These are phyloP conservation scores for Populus alba DNA, from an alignment of 345 rosid genomes.

Conservation along the genomic window DNA sequence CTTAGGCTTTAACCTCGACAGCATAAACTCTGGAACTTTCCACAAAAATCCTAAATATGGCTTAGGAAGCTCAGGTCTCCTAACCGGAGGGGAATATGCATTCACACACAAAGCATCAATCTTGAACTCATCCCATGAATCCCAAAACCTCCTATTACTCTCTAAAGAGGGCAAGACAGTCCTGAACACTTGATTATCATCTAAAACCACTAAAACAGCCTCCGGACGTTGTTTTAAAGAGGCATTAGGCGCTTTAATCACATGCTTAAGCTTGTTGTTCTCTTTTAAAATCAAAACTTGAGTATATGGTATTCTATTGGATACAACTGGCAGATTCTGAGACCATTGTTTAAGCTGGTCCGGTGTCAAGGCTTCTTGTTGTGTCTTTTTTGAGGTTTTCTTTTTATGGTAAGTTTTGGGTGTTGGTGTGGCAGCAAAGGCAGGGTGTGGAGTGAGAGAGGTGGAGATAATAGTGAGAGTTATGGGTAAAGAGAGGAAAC, in stretches of 20 bases:
- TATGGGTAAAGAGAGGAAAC: conserved; percentile 54
- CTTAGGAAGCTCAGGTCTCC: conserved; percentile 63
- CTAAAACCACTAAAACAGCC: conserved; percentile 73
- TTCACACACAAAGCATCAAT: conserved; percentile 67
- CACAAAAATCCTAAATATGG: conserved; percentile 76
- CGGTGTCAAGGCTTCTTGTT: conserved; percentile 49
- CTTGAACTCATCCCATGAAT: conserved; percentile 66
- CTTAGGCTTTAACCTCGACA: conserved; percentile 55
- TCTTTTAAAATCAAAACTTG: conserved; percentile 54
- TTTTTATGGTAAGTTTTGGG: conserved; percentile 50
- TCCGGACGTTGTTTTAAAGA: conserved; percentile 47
- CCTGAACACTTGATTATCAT: conserved; percentile 72
- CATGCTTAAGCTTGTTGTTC: conserved; percentile 68
- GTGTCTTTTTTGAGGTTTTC: conserved; percentile 51
- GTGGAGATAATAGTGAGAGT: conserved; percentile 67
- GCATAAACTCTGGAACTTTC: conserved; percentile 60
- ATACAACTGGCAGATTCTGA: conserved; percentile 61
- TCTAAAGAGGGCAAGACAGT: conserved; percentile 72
- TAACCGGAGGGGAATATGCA: conserved; percentile 75
- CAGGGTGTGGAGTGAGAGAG: conserved; percentile 41
- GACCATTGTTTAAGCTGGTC: conserved; percentile 81
- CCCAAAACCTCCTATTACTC: conserved; percentile 79
- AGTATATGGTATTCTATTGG: conserved; percentile 66
- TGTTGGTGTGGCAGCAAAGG: conserved; percentile 35
- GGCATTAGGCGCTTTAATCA: conserved; percentile 60